A percentile compares a stretch with the other conserved stretches of the same genome.
phyloP scores from a whole-genome alignment of 1,139 yeast species.

The Geotrichum phurueaensis region DNA sequence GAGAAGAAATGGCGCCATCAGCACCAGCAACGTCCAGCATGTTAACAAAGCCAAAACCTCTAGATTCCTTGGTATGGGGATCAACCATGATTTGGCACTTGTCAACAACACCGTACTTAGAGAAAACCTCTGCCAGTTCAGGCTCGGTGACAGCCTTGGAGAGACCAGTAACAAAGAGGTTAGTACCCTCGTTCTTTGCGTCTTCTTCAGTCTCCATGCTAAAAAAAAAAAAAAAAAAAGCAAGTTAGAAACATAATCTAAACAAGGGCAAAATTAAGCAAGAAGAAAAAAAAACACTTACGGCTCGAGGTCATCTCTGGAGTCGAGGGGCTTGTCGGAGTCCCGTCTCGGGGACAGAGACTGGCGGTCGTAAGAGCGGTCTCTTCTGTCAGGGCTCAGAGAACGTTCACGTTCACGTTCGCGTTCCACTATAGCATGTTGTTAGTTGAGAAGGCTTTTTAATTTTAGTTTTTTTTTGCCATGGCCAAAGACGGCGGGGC shows the following conservation, averaged over 20 bases:
- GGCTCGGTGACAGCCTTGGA: conserved; percentile 33
- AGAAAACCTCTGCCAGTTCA: conserved; percentile 33
- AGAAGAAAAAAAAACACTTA: neutral
- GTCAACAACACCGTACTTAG: conserved; percentile 34
- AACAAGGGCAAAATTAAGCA: neutral
- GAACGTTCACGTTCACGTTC: conserved; percentile 16
- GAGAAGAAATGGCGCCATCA: conserved; percentile 32
- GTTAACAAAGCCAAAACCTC: conserved; percentile 40
- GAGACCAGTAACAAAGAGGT: conserved; percentile 38
- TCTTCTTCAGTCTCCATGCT: conserved; percentile 22
- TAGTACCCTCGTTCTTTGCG: conserved; percentile 35
- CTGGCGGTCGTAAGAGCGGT: conserved; percentile 25
- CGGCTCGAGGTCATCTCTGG: conserved; percentile 8
- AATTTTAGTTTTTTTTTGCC: neutral
- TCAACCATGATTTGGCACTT: conserved; percentile 37
- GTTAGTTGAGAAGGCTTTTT: neutral
- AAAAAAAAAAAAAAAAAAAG: neutral
- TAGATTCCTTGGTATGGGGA: conserved; percentile 37
- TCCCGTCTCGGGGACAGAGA: conserved; percentile 26
- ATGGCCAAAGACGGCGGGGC: neutral
- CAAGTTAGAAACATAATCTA: neutral
- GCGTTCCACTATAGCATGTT: neutral
- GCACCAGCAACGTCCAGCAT: conserved; percentile 34
- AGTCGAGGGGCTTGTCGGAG: conserved; percentile 10
- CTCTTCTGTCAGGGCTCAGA: conserved; percentile 20